phyloP scores from a whole-genome alignment of 2,329 filamentous ascomycete genomes.

The Bipolaris sorokiniana region DNA sequence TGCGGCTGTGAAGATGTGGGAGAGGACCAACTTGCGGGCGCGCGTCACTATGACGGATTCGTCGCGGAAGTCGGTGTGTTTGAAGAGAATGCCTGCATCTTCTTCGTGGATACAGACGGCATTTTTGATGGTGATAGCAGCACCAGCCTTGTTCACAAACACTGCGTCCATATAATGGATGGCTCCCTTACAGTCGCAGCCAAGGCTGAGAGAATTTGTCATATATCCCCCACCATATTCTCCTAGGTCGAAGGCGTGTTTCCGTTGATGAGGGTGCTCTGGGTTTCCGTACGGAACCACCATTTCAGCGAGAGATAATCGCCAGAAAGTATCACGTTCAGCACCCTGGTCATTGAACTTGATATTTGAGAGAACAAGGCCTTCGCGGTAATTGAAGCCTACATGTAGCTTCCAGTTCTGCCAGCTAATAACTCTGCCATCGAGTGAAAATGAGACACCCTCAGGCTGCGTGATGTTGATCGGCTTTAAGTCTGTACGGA shows the following conservation, averaged over 20 bases:
- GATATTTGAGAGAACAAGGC: slow-evolving; percentile 52
- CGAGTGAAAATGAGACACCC: slow-evolving; percentile 31
- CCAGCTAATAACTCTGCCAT: slow-evolving; percentile 41
- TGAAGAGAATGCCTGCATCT: slow-evolving; percentile 42
- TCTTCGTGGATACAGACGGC: slow-evolving; percentile 68
- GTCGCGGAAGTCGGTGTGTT: slow-evolving; percentile 38
- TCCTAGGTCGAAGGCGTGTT: slow-evolving; percentile 55
- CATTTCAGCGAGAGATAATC: slow-evolving; percentile 53
- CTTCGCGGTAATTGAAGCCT: slow-evolving; percentile 56
- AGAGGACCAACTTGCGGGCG: slow-evolving; percentile 31
- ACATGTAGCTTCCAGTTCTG: slow-evolving; percentile 54
- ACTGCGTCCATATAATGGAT: not conserved
- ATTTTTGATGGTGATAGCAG: slow-evolving; percentile 48
- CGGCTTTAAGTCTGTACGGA: slow-evolving; percentile 26
- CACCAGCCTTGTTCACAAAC: not conserved
- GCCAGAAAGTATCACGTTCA: slow-evolving; percentile 50
- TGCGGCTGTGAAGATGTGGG: slow-evolving; percentile 35
- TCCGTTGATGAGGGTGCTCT: slow-evolving; percentile 51
- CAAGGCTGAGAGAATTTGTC: slow-evolving; percentile 52
- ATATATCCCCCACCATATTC: slow-evolving; percentile 52
- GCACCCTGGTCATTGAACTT: slow-evolving; percentile 38
- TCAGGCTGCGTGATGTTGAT: slow-evolving; percentile 33
- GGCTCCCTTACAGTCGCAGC: slow-evolving; percentile 53
- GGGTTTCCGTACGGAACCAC: slow-evolving; percentile 55
- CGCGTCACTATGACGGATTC: slow-evolving; percentile 29